Conservation (phyloP, 2,329 filamentous ascomycete genomes). For the Ophiocordyceps camponoti-floridani region DNA sequence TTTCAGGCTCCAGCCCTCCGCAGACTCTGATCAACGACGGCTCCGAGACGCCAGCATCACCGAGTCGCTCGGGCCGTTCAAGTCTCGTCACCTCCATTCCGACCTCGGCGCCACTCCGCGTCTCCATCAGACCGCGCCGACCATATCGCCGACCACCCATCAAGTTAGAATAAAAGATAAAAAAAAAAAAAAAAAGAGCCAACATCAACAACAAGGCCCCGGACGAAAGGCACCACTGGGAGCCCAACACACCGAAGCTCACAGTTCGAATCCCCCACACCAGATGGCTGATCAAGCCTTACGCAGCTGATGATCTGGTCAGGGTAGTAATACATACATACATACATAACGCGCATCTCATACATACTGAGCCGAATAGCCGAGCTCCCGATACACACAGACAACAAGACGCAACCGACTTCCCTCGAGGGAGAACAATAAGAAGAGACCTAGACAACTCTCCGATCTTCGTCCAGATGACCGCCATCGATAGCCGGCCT, state of each 20-base stretch:
- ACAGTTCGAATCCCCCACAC: too few species aligned
- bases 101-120: background rate
- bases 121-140: background rate
- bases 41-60: background rate
- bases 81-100: background rate
- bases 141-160: background rate
- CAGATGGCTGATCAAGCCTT: background rate
- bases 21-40: background rate
- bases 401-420: background rate
- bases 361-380: background rate
- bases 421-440: background rate
- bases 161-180: background rate
- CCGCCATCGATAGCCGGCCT: conserved; percentile 8
- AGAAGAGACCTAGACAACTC: background rate
- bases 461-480: background rate
- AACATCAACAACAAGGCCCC: background rate
- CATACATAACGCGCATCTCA: background rate
- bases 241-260: background rate
- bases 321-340: background rate
- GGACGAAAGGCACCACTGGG: background rate
- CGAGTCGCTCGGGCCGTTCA: background rate
- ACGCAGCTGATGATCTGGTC: background rate
- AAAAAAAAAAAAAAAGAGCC: too few species aligned
- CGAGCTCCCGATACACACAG: background rate
- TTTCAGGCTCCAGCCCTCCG: background rate